A percentile compares a stretch with the other conserved stretches of the same genome.
phyloP scores from a whole-genome alignment of 2,329 filamentous ascomycete genomes.

The Pseudodiploospora longispora region DNA sequence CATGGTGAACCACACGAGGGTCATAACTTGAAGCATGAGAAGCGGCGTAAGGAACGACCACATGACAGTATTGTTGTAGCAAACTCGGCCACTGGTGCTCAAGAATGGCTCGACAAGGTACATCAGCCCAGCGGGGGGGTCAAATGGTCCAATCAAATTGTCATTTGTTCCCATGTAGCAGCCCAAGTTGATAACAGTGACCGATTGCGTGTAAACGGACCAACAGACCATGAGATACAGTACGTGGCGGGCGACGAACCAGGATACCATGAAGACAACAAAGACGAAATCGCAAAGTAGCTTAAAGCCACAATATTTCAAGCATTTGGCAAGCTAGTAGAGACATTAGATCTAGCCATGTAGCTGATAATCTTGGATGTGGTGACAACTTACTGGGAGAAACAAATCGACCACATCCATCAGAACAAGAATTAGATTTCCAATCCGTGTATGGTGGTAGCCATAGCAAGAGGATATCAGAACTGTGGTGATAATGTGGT shows the following conservation, averaged over 20 bases:
- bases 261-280: slow-evolving; percentile 75
- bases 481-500: slow-evolving; percentile 82
- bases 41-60: slow-evolving; percentile 72
- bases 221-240: slow-evolving; percentile 73
- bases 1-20: slow-evolving; percentile 82
- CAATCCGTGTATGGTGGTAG: slow-evolving; percentile 80
- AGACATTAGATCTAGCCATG: not conserved
- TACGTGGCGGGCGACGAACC: slow-evolving; percentile 77
- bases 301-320: slow-evolving; percentile 79
- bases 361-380: slow-evolving; percentile 4
- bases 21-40: slow-evolving; percentile 69
- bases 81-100: slow-evolving; percentile 64
- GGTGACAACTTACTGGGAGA: slow-evolving; percentile 57
- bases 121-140: slow-evolving; percentile 40
- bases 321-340: slow-evolving; percentile 72
- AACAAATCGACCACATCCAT: slow-evolving; percentile 93
- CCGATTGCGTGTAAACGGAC: slow-evolving; percentile 65
- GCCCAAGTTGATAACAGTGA: slow-evolving; percentile 53
- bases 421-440: slow-evolving; percentile 78
- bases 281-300: slow-evolving; percentile 75
- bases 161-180: slow-evolving; percentile 59
- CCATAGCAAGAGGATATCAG: slow-evolving; percentile 78
- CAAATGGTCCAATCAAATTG: slow-evolving; percentile 46
- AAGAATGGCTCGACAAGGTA: slow-evolving; percentile 70
- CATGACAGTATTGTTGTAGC: slow-evolving; percentile 68